Evolutionary conservation across 441 rosid genomes (phyloP).

Genomic region (Lepidium campestre): DNA sequence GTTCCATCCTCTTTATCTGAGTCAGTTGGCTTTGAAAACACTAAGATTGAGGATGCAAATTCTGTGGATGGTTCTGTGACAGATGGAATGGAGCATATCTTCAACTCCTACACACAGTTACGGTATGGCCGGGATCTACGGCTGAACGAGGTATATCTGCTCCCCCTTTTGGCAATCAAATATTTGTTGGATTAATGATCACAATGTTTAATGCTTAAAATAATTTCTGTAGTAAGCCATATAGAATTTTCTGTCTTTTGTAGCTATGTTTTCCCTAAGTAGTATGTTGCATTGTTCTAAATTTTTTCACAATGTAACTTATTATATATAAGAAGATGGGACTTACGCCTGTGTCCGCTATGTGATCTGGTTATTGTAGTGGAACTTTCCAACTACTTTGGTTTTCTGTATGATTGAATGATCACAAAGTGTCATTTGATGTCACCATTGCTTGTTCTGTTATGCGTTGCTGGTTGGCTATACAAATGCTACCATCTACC

Average conservation of each 20-base stretch:
- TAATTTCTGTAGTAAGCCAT: background rate
- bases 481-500: background rate
- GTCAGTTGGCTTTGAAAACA: conserved; percentile 54
- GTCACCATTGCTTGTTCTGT: background rate
- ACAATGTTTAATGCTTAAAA: conserved; percentile 1
- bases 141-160: conserved; percentile 75
- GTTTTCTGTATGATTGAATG: background rate
- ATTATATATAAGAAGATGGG: background rate
- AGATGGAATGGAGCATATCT: conserved; percentile 99
- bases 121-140: conserved; percentile 95
- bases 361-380: conserved; percentile 5
- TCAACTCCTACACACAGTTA: conserved; percentile 79
- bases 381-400: conserved; percentile 1
- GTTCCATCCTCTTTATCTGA: conserved; percentile 80
- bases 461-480: conserved; percentile 1
- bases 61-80: conserved; percentile 67
- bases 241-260: conserved; percentile 11
- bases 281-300: background rate
- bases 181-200: background rate
- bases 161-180: background rate
- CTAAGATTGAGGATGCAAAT: conserved; percentile 79
- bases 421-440: background rate
- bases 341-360: background rate
- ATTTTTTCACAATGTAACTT: background rate
- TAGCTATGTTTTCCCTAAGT: background rate